Evolutionary conservation across 139 green algal genomes (phyloP), one percentile per base, ranked within the genome.

Genomic region (Spirogloea muscicola): DNA sequence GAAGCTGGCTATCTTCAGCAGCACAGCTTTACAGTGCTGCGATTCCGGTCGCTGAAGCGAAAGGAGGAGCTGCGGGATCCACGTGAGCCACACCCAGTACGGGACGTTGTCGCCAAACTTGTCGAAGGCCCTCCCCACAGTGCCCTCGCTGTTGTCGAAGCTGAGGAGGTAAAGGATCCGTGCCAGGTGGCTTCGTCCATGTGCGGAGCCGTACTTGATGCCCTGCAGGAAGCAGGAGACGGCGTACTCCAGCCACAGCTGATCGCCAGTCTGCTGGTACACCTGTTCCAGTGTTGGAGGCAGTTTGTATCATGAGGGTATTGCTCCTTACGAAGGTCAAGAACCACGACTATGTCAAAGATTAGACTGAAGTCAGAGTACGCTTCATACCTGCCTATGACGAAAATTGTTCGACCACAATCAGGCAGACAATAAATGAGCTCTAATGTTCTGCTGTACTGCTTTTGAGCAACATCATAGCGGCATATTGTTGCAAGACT

Each of bases 11-110:
- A 93, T 62, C 51, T 82, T 62, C 41, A 84, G 57, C 21, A 95
- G 85, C 13, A 95, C 75, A 66, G 81, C 66, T 70, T 90, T 91
- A 5, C 82, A 84, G 44, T 88, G 66, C 0, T 72, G 49, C 7
- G 72, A 77, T 80, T 98, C 94, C 25, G 86, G 85, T 2, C 91
- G 83, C 64, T 92, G 88, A 68, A 98, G 86, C 10, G 79, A 82
- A 4, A 85, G 85, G 63, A 97, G 86, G 66, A 98, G 87, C 87
- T 98, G 93, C 0, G 91, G 91, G 5, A 96, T 79, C 86, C 89
- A 98, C 21, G 86, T 75, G 70, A 98, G 87, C 94, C 94, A 98
- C 58, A 96, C 87, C 87, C 89, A 95, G n/a, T 76, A 52, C 0
- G 93, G 91, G 18, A 97, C 58, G 37, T 88, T n/a, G 25, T 84